Conservation (phyloP, 2,329 filamentous ascomycete species). For the Rachicladosporium sp. region DNA sequence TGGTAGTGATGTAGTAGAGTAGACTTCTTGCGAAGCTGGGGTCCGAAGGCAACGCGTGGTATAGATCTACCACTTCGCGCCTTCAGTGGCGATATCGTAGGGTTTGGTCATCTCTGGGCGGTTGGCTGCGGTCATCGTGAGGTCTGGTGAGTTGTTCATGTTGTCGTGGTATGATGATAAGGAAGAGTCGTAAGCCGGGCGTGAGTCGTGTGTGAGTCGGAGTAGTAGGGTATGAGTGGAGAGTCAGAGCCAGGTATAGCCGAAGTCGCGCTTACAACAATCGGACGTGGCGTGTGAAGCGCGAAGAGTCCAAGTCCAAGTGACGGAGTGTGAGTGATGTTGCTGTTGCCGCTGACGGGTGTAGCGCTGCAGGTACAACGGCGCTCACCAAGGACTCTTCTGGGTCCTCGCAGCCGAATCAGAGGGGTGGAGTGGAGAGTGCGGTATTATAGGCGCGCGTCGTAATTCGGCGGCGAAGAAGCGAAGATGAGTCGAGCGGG, state of each 20-base stretch:
- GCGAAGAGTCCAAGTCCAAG: not conserved
- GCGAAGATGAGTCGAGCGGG: no score
- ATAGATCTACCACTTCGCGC: slow-evolving; percentile 1
- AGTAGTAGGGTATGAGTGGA: no score
- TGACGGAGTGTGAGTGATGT: slow-evolving; percentile 3
- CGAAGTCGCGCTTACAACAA: no score
- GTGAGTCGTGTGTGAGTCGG: no score
- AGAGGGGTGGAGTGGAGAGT: slow-evolving; percentile 3
- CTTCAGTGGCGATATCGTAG: slow-evolving; percentile 2
- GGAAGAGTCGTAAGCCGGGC: no score
- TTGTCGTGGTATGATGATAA: slow-evolving; percentile 1
- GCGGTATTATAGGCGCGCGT: not conserved
- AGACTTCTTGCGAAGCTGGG: slow-evolving; percentile 2
- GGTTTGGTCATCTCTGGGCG: slow-evolving; percentile 4
- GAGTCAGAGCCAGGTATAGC: no score
- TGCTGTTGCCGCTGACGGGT: slow-evolving; percentile 2
- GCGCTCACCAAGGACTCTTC: slow-evolving; percentile 5
- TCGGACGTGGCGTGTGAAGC: no score
- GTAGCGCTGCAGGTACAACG: slow-evolving; percentile 6
- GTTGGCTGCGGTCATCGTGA: slow-evolving; percentile 1
- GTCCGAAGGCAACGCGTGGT: slow-evolving; percentile 1
- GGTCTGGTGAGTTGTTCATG: no score
- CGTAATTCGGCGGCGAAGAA: no score
- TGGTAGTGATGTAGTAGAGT: not conserved
- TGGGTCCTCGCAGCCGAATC: slow-evolving; percentile 6